Evolutionary conservation across 2,329 filamentous ascomycete genomes (phyloP).

Genomic region (Dendrostoma leiphaemia): DNA sequence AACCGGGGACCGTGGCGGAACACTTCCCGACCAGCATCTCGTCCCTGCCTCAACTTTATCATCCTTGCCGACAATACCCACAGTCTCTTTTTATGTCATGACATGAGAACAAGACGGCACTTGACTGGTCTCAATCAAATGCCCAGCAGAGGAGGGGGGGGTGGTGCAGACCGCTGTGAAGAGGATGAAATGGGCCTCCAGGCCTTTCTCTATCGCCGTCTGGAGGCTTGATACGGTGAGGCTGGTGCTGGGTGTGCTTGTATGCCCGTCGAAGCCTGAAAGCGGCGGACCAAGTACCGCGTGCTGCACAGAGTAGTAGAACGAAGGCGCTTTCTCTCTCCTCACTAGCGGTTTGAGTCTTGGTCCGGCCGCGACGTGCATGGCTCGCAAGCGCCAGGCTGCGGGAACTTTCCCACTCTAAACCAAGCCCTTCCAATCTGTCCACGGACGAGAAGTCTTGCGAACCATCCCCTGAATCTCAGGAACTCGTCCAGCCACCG

Average conservation of each 20-base stretch:
- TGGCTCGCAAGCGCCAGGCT: background rate
- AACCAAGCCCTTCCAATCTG: conserved; percentile 1
- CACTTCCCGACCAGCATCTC: conserved; percentile 10
- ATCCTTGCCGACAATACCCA: background rate
- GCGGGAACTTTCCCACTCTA: conserved; percentile 3
- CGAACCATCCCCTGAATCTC: no score
- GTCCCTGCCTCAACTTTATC: background rate
- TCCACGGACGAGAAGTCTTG: conserved; percentile 6
- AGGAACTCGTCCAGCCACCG: no score
- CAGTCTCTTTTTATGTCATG: background rate
- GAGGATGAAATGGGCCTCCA: background rate
- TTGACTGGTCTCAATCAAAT: background rate
- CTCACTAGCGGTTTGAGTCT: background rate
- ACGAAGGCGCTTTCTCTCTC: no score
- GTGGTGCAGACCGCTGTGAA: background rate
- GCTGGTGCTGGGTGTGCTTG: no score
- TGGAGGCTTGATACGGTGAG: no score
- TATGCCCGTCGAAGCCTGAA: no score
- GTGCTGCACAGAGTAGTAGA: no score
- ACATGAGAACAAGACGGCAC: background rate
- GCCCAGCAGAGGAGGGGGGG: background rate
- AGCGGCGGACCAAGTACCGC: no score
- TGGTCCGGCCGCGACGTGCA: background rate
- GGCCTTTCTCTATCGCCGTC: background rate
- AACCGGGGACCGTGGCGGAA: conserved; percentile 13